Base-by-base conservation (phyloP, 2,329 filamentous ascomycete genomes). In the Epichloe typhina region DNA sequence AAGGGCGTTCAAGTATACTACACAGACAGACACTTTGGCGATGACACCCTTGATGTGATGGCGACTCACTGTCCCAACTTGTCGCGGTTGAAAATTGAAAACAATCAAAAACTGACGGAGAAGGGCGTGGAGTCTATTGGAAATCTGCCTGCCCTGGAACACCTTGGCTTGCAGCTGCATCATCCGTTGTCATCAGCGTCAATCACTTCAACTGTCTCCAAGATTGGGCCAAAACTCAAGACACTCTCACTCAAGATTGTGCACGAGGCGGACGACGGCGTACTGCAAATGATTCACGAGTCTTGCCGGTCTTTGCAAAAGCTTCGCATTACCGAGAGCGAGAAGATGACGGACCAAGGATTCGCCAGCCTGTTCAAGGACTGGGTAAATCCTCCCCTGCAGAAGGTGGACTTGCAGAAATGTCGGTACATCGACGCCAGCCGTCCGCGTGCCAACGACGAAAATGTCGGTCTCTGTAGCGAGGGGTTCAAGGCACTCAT, bases 401-500 rank as follows among this genome's bases (percentile, higher is more conserved):
- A 69, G 2, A 81, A 82, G 56, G 66, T 89, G 50, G 88, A 96
- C 63, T 66, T 97, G 15, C 82, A 85, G 58, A 82, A 83, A 54
- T 89, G 83, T 53, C 85, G 90, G 17, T 80, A 88, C 58, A 64
- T 94, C 36, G 86, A 95, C 62, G 80, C 87, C 52, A 69, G 72
- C 46, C 77, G 78, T 26, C 84, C 88, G 0, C 76, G 82, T 21
- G 79, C 82, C 4, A 82, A 83, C 45, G 75, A 79, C 0, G 69
- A 81, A 51, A 73, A 76, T 23, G 69, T 91, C 43, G 91, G 90
- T 2, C 74, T 96, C 35, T 88, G 84, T 49, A 84, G 82, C 0
- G 68, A 76, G 5, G 89, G 86, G 0, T 91, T 97, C 69, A 72
- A 76, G 56, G 86, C 88, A 0, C 68, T 96, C 42, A 95, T 96